Evolutionary conservation across 2,329 filamentous ascomycete genomes (phyloP).

Genomic region (Penicillium sp.): DNA sequence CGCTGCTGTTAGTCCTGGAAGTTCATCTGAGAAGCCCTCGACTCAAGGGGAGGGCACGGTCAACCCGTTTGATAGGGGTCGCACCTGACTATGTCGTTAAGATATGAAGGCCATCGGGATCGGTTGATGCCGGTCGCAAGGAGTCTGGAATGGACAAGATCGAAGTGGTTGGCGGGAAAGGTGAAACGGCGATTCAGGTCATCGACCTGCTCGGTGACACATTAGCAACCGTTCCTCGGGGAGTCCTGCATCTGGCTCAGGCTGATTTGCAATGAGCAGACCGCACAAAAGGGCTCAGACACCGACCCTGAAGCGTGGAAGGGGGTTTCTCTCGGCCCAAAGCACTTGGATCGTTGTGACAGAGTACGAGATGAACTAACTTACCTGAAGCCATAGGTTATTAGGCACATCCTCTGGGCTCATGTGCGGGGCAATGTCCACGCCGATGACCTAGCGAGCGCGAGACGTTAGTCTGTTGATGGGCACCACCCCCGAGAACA

Average conservation of each 20-base stretch:
- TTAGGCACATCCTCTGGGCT: slow-evolving; percentile 64
- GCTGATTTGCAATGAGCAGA: not conserved
- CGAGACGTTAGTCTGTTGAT: slow-evolving; percentile 18
- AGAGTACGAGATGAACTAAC: slow-evolving; percentile 18
- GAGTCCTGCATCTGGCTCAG: not conserved
- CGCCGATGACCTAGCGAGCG: slow-evolving; percentile 62
- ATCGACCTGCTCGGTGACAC: slow-evolving; percentile 53
- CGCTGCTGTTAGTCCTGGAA: slow-evolving; percentile 10
- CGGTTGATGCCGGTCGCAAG: slow-evolving; percentile 66
- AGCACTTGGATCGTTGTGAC: not conserved
- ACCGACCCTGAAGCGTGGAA: not conserved
- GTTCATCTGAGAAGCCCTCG: not conserved
- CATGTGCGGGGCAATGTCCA: slow-evolving; percentile 73
- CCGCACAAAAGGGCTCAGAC: not conserved
- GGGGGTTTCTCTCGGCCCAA: not conserved
- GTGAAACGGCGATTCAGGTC: slow-evolving; percentile 71
- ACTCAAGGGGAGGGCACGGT: not conserved
- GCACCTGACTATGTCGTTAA: slow-evolving; percentile 69
- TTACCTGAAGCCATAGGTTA: slow-evolving; percentile 68
- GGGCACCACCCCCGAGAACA: not conserved
- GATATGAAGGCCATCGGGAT: slow-evolving; percentile 72
- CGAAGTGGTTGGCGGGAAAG: slow-evolving; percentile 71
- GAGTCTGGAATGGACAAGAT: slow-evolving; percentile 75
- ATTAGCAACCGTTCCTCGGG: slow-evolving; percentile 20
- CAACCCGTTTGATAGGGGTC: slow-evolving; percentile 12